phyloP scores from a whole-genome alignment of 768 basidiomycete species.

The Tremella fuciformis region DNA sequence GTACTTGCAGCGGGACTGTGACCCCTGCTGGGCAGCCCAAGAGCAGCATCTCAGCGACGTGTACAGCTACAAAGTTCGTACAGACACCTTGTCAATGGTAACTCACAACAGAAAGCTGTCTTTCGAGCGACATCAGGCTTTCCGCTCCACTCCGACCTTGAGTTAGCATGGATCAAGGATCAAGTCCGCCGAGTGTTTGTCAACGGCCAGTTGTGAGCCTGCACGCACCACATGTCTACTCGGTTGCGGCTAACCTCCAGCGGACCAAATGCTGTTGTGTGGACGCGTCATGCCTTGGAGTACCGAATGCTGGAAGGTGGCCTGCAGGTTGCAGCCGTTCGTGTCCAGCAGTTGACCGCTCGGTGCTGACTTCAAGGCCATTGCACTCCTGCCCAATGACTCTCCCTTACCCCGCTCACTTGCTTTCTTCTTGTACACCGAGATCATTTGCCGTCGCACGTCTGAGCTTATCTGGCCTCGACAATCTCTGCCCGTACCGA shows the following conservation, averaged over 20 bases:
- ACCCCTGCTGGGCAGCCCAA: too few species aligned
- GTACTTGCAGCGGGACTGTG: too few species aligned
- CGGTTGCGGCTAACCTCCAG: too few species aligned
- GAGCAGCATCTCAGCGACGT: too few species aligned
- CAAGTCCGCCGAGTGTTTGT: neutral
- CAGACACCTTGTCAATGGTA: too few species aligned
- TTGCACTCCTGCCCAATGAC: neutral
- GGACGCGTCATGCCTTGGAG: constrained; percentile 9
- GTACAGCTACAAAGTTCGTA: too few species aligned
- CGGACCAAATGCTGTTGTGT: constrained; percentile 3
- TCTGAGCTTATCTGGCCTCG: too few species aligned
- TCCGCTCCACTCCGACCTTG: neutral
- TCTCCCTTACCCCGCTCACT: neutral
- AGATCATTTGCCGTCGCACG: neutral
- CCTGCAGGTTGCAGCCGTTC: constrained; percentile 10
- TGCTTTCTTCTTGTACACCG: neutral
- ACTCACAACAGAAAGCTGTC: too few species aligned
- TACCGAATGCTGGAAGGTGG: constrained; percentile 15
- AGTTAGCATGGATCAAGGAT: constrained; percentile 3
- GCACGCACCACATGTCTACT: neutral
- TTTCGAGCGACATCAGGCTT: too few species aligned
- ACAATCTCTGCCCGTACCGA: too few species aligned
- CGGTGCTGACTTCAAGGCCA: neutral
- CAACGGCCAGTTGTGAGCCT: neutral
- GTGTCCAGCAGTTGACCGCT: constrained; percentile 4